These are phyloP conservation scores for Nymphaea thermarum DNA, from an alignment of 164 flowering plant species.

Conservation along the genomic window DNA sequence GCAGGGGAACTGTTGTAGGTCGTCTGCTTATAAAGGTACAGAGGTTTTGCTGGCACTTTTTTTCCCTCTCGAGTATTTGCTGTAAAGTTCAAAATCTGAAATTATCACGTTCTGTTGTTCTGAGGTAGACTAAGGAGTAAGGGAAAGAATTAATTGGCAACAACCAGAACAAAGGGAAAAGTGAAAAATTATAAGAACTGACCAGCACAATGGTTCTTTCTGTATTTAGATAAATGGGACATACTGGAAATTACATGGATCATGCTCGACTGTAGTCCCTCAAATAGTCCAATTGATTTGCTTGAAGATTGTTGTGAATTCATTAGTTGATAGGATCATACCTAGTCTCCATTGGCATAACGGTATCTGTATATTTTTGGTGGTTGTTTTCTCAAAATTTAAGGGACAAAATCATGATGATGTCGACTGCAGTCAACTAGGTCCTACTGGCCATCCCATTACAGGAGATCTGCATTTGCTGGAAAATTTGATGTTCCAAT, in stretches of 20 bases:
- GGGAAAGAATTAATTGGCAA: no score
- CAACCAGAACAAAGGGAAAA: no score
- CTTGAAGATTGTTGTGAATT: no score
- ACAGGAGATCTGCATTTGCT: conserved; percentile 68
- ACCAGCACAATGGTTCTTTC: no score
- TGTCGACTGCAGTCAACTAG: conserved; percentile 72
- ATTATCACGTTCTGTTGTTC: neutral
- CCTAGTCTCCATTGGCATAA: no score
- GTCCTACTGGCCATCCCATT: conserved; percentile 79
- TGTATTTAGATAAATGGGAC: no score
- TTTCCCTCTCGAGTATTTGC: neutral
- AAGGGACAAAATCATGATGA: conserved; percentile 65
- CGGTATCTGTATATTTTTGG: no score
- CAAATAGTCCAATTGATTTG: no score
- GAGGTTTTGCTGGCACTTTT: neutral
- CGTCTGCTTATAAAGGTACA: conserved; percentile 59
- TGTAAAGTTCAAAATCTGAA: neutral
- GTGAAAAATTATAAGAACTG: no score
- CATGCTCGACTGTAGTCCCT: no score
- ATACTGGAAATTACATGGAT: no score
- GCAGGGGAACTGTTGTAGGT: conserved; percentile 79
- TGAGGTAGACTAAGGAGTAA: neutral
- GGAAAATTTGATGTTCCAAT: conserved; percentile 36
- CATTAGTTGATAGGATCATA: no score
- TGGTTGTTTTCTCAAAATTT: neutral